A percentile compares a stretch with the other conserved stretches of the same genome.
Conservation (phyloP, 768 basidiomycete species). For the Boletales sp. region DNA sequence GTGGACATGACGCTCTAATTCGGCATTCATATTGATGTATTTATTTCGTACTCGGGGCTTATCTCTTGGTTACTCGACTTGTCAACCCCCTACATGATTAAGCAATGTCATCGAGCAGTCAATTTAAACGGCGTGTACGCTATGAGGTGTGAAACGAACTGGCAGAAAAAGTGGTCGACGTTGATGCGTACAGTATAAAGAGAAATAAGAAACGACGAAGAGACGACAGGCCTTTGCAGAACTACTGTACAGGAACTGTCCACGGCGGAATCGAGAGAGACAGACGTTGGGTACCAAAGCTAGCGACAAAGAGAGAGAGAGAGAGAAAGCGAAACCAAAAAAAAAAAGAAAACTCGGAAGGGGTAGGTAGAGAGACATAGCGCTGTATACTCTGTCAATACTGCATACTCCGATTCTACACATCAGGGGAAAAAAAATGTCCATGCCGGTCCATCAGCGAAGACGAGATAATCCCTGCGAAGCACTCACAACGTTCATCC, state of each 20-base stretch:
- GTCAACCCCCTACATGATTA: no score
- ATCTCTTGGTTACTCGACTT: no score
- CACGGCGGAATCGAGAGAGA: slow-evolving; percentile 2
- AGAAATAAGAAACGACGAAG: slow-evolving; percentile 29
- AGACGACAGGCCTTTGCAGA: slow-evolving; percentile 7
- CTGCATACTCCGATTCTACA: slow-evolving; percentile 23
- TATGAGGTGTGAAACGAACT: slow-evolving; percentile 11
- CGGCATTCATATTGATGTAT: neutral
- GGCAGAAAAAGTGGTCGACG: neutral
- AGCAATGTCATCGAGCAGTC: neutral
- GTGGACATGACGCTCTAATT: no score
- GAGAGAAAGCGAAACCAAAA: slow-evolving; percentile 1
- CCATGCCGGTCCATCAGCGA: slow-evolving; percentile 27
- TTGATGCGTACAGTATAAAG: slow-evolving; percentile 31
- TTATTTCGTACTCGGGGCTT: neutral
- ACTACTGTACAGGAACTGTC: slow-evolving; percentile 22
- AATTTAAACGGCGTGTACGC: slow-evolving; percentile 17
- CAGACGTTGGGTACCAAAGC: neutral
- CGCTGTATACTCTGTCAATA: slow-evolving; percentile 16
- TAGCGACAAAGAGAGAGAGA: neutral
- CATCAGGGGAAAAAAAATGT: neutral
- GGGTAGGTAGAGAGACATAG: neutral
- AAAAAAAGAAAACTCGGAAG: neutral
- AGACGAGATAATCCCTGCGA: slow-evolving; percentile 25
- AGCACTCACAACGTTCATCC: slow-evolving; percentile 45